Evolutionary conservation across 2,329 filamentous ascomycete genomes (phyloP).

Genomic region (Septoria petroselini): DNA sequence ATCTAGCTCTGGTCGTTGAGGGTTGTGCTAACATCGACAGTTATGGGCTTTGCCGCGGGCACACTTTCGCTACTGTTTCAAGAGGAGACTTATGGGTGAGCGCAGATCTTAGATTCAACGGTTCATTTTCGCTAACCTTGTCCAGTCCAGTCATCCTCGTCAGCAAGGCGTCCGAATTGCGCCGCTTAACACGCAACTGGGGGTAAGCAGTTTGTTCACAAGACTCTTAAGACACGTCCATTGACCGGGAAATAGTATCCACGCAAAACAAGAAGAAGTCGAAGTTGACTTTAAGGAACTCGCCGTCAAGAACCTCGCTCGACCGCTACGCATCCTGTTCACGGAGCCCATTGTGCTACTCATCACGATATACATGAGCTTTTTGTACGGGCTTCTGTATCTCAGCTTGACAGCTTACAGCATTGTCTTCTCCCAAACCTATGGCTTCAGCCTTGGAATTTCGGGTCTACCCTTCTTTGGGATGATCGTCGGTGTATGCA

Average conservation of each 20-base stretch:
- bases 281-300: slow-evolving; percentile 40
- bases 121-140: background rate
- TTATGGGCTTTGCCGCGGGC: slow-evolving; percentile 40
- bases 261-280: slow-evolving; percentile 48
- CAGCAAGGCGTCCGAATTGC: slow-evolving; percentile 41
- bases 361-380: slow-evolving; percentile 44
- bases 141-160: slow-evolving; percentile 39
- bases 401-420: slow-evolving; percentile 83
- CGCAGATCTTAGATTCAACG: background rate
- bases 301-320: slow-evolving; percentile 37
- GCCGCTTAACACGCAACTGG: slow-evolving; percentile 37
- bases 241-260: slow-evolving; percentile 41
- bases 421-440: slow-evolving; percentile 69
- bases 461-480: slow-evolving; percentile 80
- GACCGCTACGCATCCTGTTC: slow-evolving; percentile 48
- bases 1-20: background rate
- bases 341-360: slow-evolving; percentile 51
- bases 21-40: background rate
- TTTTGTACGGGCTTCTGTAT: slow-evolving; percentile 50
- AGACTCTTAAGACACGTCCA: slow-evolving; percentile 19
- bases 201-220: slow-evolving; percentile 10
- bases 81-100: slow-evolving; percentile 41
- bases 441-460: slow-evolving; percentile 66
- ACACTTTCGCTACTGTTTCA: slow-evolving; percentile 37
- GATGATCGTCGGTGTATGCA: slow-evolving; percentile 48